Evolutionary conservation across 2,329 filamentous ascomycete species (phyloP), one percentile per base, ranked within the genome.

Genomic region (Aspergillus ochraceus): DNA sequence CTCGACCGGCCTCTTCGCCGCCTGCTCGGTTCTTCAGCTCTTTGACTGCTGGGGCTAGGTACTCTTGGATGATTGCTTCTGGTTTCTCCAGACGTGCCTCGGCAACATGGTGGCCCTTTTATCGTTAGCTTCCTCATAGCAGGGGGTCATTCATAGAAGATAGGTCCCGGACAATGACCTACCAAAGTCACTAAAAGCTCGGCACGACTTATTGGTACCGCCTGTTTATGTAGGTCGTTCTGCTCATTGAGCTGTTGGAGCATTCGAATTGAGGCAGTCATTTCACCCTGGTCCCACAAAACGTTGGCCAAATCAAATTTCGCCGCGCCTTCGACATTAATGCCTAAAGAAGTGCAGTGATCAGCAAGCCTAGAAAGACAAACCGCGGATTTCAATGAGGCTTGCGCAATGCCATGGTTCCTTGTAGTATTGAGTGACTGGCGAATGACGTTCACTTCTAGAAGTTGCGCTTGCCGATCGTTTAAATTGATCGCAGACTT

Each of bases 221-320:
- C 86, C 72, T 96, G 90, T 59, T 84, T 86, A 57, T 85, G 85
- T 2, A 91, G 75, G 29, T 86, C 82, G 45, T 83, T 80, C 54
- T 86, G 81, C 49, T 82, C 79, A 57, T 90, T 84, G 11, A 97
- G 83, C 49, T 86, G 84, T 69, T 94, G 90, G 20, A 98, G 85
- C 84, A 98, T 93, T 42, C 88, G 85, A 60, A 99, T 97, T 0
- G 95, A 97, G 0, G 91, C 87, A 20, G 89, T 86, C 80, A 91
- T 91, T 74, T 99, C 94, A 12, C 92, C 92, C 71, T 97, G 90
- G 63, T 96, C 92, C 94, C 95, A 99, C 1, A 99, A 80, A 6
- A 96, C 92, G 69, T 90, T 92, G 11, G 96, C 93, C 8, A 91
- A 86, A 74, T 98, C 95, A 56, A 94, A 85, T 64, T 88, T 87